Evolutionary conservation across 2,329 filamentous ascomycete species (phyloP).

Genomic region (Phaeomoniella chlamydospora): DNA sequence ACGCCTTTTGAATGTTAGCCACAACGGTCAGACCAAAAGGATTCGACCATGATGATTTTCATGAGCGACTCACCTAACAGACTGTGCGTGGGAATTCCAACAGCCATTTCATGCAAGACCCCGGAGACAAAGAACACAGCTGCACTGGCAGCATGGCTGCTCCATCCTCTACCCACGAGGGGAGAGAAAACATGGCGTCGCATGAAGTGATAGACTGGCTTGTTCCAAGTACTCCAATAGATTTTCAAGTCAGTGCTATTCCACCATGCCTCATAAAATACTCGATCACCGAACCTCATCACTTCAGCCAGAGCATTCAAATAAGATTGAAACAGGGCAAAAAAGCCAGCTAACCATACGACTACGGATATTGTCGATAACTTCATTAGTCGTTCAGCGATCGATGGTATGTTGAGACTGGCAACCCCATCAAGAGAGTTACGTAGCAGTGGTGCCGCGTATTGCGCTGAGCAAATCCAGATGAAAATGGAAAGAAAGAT

Average conservation of each 20-base stretch:
- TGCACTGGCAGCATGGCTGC: constrained; percentile 52
- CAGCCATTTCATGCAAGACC: constrained; percentile 77
- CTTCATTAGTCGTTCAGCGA: constrained; percentile 83
- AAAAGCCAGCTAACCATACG: constrained; percentile 96
- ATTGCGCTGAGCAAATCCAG: constrained; percentile 90
- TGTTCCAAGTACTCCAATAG: constrained; percentile 97
- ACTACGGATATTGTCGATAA: constrained; percentile 88
- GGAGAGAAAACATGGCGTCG: constrained; percentile 86
- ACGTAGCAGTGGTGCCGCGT: constrained; percentile 73
- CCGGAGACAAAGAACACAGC: constrained; percentile 82
- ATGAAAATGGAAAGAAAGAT: constrained; percentile 72
- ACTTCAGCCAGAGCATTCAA: constrained; percentile 86
- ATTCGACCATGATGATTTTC: too few species aligned
- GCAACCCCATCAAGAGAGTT: constrained; percentile 86
- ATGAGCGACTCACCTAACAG: too few species aligned
- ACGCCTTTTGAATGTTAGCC: too few species aligned
- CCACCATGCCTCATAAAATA: constrained; percentile 98
- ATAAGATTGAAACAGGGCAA: constrained; percentile 85
- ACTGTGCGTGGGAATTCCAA: constrained; percentile 90
- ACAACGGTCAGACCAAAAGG: too few species aligned
- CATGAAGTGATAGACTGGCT: constrained; percentile 94
- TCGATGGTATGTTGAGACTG: constrained; percentile 63
- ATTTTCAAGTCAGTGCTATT: constrained; percentile 72
- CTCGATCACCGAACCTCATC: constrained; percentile 76
- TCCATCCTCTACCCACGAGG: constrained; percentile 71